Percentiles rank a stretch among this genome's conserved stretches.
Conservation (phyloP, 2,329 filamentous ascomycete species). For the Pseudocercospora fuligena region DNA sequence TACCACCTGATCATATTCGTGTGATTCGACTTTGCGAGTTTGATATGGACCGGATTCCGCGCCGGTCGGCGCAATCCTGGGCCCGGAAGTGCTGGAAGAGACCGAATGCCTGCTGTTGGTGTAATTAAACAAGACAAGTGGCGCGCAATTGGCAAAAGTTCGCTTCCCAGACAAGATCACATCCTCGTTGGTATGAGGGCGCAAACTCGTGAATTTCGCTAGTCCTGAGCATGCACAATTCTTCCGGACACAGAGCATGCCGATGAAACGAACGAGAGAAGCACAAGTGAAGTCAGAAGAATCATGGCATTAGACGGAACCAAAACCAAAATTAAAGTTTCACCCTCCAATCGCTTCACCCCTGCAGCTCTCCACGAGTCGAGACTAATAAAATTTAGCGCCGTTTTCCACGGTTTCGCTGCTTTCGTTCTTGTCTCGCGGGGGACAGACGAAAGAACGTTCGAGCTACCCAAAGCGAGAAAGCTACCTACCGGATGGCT, state of each 20-base stretch:
- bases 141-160: background rate
- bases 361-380: background rate
- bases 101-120: background rate
- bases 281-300: background rate
- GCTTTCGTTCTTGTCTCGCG: too few relatives aligned
- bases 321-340: background rate
- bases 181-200: background rate
- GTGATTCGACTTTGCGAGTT: background rate
- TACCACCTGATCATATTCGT: background rate
- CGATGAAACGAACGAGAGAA: background rate
- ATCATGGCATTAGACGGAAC: background rate
- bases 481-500: background rate
- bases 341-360: background rate
- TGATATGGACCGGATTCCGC: background rate
- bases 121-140: conserved; percentile 2
- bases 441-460: background rate
- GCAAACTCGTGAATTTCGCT: background rate
- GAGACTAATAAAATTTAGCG: background rate
- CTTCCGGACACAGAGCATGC: background rate
- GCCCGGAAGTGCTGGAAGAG: background rate
- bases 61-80: background rate
- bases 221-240: background rate
- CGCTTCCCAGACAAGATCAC: too few relatives aligned
- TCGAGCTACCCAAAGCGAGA: background rate
- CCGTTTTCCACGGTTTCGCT: background rate